Conservation (phyloP, 345 rosid species). For the Gossypium anomalum region DNA sequence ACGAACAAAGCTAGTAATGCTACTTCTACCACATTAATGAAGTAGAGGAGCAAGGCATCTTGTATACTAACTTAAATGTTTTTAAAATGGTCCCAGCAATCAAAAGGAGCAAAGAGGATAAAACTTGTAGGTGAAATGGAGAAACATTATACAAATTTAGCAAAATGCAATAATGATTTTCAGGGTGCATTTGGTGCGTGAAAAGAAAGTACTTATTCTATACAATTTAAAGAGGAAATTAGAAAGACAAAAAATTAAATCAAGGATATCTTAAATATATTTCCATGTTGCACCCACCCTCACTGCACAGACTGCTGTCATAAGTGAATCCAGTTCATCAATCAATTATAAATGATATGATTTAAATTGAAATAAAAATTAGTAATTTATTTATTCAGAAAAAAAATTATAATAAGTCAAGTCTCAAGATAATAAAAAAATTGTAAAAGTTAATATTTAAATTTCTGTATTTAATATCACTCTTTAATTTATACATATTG, state of each 20-base stretch:
- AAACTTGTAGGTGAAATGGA: background rate
- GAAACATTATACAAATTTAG: constrained; percentile 6
- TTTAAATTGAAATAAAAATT: too few relatives aligned
- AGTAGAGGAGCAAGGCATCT: background rate
- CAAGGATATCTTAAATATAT: constrained; percentile 92
- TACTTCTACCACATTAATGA: background rate
- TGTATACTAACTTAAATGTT: background rate
- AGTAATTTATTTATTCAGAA: too few relatives aligned
- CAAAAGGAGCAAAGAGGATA: background rate
- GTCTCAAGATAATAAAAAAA: too few relatives aligned
- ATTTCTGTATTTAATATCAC: too few relatives aligned
- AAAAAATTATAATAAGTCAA: too few relatives aligned
- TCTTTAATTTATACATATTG: too few relatives aligned
- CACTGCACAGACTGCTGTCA: constrained; percentile 51
- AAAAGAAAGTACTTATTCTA: background rate
- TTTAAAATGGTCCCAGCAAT: background rate
- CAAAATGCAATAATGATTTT: background rate
- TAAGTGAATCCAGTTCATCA: too few relatives aligned
- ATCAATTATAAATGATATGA: too few relatives aligned
- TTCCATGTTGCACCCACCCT: constrained; percentile 91
- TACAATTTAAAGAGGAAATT: background rate
- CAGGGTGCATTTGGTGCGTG: background rate
- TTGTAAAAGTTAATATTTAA: too few relatives aligned
- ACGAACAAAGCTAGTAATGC: constrained; percentile 4
- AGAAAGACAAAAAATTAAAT: constrained; percentile 5